Evolutionary conservation across 2,329 filamentous ascomycete species (phyloP), one percentile per base, ranked within the genome.

Genomic region (Alternaria alternata): DNA sequence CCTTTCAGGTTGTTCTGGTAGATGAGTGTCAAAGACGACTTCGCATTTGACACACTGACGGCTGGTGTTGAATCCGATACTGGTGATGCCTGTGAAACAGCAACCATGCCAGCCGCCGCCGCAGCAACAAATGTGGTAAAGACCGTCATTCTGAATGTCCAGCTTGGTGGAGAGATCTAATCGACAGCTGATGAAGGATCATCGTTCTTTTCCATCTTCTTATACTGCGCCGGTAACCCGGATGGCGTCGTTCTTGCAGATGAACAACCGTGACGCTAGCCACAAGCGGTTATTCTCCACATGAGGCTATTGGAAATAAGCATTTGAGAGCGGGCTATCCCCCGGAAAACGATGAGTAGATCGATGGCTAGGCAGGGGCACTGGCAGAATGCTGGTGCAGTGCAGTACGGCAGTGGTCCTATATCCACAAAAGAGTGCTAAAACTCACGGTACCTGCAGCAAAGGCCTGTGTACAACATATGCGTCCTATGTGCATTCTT

Each of bases 1-100:
- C 75, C 78, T 66, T 87, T 87, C 24, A 86, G 75, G 41, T 86
- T 86, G 72, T 86, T 86, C 66, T 86, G 84, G 60, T 83, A 86
- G 8, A 86, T 68, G 7, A 86, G 74, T 0, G 83, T 84, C 54
- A 86, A 67, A 1, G 83, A 85, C 1, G 79, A 82, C 24, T 78
- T 66, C 3, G 69, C 69, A 38, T 76, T 77, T 2, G 72, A 69
- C 2, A 64, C 61, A 41, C 48, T 38, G 3, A 62, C 51, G 1
- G 61, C 36, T 47, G 57, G 63, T 58, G 62, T 65, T 36, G 59
- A 32, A 32, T 68, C 67, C 6, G 34, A 42, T 32, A 71, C 51
- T 11, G 72, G 70, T 18, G 64, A 67, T 30, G 65, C 65, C 20
- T 59, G 52, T 28, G 68, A 59, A 9, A 71, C 41, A n/a, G 65